A percentile compares a stretch with the other conserved stretches of the same genome.
Evolutionary conservation across 169 alveolate genomes (phyloP).

Genomic region (Fabrea salina): DNA sequence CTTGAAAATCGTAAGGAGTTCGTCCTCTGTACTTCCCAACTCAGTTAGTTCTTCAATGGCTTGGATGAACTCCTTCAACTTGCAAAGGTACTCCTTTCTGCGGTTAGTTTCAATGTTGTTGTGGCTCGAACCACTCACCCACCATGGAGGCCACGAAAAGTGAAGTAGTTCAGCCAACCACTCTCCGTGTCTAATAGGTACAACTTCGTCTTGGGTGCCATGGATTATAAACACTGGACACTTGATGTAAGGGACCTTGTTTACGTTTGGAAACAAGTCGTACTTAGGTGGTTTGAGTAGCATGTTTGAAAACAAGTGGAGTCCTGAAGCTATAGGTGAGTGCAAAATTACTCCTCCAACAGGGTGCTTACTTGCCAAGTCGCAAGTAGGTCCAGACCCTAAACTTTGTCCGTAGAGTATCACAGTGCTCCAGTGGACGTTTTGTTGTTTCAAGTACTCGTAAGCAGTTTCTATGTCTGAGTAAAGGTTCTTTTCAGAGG

Average conservation of each 20-base stretch:
- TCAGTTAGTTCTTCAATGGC: neutral
- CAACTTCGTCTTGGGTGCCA: conserved; percentile 60
- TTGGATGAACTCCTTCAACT: conserved; percentile 32
- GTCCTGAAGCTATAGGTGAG: conserved; percentile 84
- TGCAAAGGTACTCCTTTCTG: conserved; percentile 31
- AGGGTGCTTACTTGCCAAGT: conserved; percentile 50
- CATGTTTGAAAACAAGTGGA: conserved; percentile 52
- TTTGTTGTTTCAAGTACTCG: conserved; percentile 47
- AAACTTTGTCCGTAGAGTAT: conserved; percentile 85
- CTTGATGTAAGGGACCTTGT: conserved; percentile 49
- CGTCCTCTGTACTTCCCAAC: neutral
- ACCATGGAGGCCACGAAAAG: conserved; percentile 31
- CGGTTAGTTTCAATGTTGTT: conserved; percentile 41
- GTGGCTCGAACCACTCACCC: conserved; percentile 46
- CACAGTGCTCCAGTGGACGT: conserved; percentile 60
- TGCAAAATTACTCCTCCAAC: conserved; percentile 90
- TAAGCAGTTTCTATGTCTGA: conserved; percentile 70
- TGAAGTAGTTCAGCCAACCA: conserved; percentile 22
- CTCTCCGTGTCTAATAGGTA: conserved; percentile 58
- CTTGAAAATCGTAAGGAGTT: neutral
- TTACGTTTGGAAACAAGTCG: conserved; percentile 65
- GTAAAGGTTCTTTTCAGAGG: conserved; percentile 70
- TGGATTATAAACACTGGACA: conserved; percentile 77
- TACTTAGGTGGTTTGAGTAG: conserved; percentile 45
- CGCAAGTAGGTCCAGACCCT: conserved; percentile 88